Evolutionary conservation across 1,284 basidiomycete genomes (phyloP).

Genomic region (Vanrija pseudolonga): DNA sequence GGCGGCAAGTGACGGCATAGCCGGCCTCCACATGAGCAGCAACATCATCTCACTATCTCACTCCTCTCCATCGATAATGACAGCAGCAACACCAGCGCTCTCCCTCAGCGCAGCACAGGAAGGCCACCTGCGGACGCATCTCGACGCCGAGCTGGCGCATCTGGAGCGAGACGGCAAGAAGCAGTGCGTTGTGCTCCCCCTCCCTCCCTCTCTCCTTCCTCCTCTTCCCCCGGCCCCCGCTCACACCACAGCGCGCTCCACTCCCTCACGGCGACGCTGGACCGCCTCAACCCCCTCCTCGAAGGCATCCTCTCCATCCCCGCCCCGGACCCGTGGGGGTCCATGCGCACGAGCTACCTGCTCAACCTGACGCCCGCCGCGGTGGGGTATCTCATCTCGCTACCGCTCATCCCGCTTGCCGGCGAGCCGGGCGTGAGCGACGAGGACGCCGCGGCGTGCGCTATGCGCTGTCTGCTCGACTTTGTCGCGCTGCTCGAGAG

Average conservation of each 20-base stretch:
- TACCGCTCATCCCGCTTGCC: conserved; percentile 16
- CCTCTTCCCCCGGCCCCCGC: background rate
- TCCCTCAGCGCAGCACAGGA: conserved; percentile 24
- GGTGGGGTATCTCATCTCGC: conserved; percentile 19
- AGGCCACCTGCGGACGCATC: conserved; percentile 17
- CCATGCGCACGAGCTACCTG: conserved; percentile 30
- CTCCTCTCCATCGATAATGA: too few species aligned
- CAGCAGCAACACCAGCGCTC: conserved; percentile 1
- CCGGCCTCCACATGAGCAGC: too few species aligned
- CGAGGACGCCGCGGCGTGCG: conserved; percentile 8
- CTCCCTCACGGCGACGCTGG: conserved; percentile 18
- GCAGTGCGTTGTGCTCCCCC: conserved; percentile 15
- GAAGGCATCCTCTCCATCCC: conserved; percentile 33
- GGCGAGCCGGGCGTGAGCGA: background rate
- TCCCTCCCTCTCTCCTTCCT: too few species aligned
- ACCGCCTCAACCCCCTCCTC: conserved; percentile 24
- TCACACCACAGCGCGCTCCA: conserved; percentile 20
- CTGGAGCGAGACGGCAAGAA: conserved; percentile 36
- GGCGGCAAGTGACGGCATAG: background rate
- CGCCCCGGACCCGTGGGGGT: conserved; percentile 17
- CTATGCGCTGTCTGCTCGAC: conserved; percentile 19
- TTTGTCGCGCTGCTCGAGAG: conserved; percentile 22
- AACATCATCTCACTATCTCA: too few species aligned
- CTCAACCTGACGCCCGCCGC: conserved; percentile 21
- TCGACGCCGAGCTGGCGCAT: conserved; percentile 23